A percentile compares a stretch with the other conserved stretches of the same genome.
phyloP scores from a whole-genome alignment of 768 basidiomycete species.

The button mushroom (Agaricus bisporus) region DNA sequence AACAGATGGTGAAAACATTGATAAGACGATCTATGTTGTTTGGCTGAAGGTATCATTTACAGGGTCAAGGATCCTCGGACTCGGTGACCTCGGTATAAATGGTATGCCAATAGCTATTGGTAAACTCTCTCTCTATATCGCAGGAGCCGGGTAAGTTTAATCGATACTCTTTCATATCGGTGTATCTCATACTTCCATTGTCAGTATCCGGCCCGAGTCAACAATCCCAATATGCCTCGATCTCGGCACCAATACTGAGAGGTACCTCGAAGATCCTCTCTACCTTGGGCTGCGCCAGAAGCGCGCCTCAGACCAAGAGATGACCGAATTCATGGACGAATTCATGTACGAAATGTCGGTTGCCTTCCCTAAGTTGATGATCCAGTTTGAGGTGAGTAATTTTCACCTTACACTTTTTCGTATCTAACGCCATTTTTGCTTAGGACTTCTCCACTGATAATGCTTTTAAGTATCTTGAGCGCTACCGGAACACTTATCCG shows the following conservation, averaged over 20 bases:
- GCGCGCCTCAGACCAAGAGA: slow-evolving; percentile 56
- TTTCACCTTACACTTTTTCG: background rate
- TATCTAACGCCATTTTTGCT: background rate
- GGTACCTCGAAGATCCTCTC: slow-evolving; percentile 76
- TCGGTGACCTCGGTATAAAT: slow-evolving; percentile 80
- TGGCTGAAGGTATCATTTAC: slow-evolving; percentile 19
- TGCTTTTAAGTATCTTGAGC: slow-evolving; percentile 79
- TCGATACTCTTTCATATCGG: slow-evolving; percentile 4
- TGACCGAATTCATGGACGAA: slow-evolving; percentile 85
- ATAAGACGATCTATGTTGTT: background rate
- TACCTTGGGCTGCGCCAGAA: slow-evolving; percentile 82
- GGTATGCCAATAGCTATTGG: slow-evolving; percentile 89
- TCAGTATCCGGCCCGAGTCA: slow-evolving; percentile 68
- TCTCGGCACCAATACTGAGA: slow-evolving; percentile 83
- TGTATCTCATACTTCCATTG: background rate
- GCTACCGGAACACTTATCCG: slow-evolving; percentile 69
- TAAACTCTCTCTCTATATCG: slow-evolving; percentile 87
- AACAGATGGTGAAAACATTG: slow-evolving; percentile 60
- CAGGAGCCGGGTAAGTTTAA: slow-evolving; percentile 71
- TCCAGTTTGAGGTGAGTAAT: slow-evolving; percentile 71
- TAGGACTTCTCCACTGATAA: slow-evolving; percentile 91
- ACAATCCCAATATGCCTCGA: slow-evolving; percentile 84
- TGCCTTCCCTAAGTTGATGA: slow-evolving; percentile 73
- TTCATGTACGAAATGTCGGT: slow-evolving; percentile 80
- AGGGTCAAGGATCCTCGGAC: slow-evolving; percentile 85